phyloP scores from a whole-genome alignment of 176 grass and related monocot species.

The Echinochloa phyllopogon region DNA sequence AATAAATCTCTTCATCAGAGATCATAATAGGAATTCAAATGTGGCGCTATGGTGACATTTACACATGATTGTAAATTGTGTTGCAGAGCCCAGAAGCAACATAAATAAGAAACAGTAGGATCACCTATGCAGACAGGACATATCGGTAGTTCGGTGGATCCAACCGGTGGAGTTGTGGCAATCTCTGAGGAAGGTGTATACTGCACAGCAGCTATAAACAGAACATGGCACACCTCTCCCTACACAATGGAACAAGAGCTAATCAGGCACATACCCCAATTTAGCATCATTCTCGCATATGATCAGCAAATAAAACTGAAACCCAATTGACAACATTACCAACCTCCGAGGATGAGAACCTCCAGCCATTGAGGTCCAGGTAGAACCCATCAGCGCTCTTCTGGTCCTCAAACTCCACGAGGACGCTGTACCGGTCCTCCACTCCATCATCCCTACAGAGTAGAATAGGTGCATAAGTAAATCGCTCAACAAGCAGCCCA shows the following conservation, averaged over 20 bases:
- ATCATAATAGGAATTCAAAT: neutral
- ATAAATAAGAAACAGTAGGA: conserved; percentile 18
- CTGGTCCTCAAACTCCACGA: conserved; percentile 93
- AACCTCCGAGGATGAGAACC: conserved; percentile 80
- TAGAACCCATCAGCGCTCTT: conserved; percentile 78
- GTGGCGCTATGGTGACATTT: neutral
- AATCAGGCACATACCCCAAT: neutral
- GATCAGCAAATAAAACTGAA: conserved; percentile 21
- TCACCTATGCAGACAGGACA: conserved; percentile 96
- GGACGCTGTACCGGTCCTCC: conserved; percentile 90
- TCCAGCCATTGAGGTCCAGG: conserved; percentile 94
- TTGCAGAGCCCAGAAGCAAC: neutral
- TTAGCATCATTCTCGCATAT: conserved; percentile 9
- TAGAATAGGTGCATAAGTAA: neutral
- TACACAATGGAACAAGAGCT: conserved; percentile 33
- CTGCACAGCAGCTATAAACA: conserved; percentile 75
- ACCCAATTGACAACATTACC: conserved; percentile 14
- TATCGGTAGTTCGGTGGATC: conserved; percentile 78
- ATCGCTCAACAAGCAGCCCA: neutral
- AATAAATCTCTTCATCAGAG: neutral
- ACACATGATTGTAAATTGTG: neutral
- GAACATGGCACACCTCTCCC: conserved; percentile 91
- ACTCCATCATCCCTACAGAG: conserved; percentile 56
- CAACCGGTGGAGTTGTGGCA: conserved; percentile 60
- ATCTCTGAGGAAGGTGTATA: conserved; percentile 69